Conservation (phyloP, 164 flowering plant species). For the Nymphaea thermarum region DNA sequence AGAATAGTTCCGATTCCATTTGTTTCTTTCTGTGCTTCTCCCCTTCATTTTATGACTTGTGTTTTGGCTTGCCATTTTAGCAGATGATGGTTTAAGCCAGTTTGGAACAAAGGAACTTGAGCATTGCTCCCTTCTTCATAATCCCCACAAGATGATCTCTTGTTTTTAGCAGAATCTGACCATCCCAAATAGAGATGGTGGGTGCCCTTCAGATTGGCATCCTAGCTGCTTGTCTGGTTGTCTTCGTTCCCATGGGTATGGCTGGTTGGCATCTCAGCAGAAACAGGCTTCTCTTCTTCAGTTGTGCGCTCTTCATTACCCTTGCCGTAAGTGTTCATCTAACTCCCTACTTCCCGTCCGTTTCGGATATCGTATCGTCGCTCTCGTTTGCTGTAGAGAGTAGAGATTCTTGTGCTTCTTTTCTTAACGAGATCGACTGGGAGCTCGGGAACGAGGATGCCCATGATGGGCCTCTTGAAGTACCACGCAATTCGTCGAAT, state of each 20-base stretch:
- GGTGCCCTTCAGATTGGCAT: conserved; percentile 49
- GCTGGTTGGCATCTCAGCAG: conserved; percentile 95
- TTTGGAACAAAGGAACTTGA: neutral
- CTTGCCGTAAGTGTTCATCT: conserved; percentile 87
- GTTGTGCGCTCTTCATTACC: conserved; percentile 78
- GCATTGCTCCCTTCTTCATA: neutral
- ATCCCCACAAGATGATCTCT: neutral
- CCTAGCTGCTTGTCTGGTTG: conserved; percentile 62
- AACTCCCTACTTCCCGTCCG: conserved; percentile 71
- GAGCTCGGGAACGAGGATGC: conserved; percentile 2
- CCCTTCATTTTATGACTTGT: neutral
- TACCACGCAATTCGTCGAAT: neutral
- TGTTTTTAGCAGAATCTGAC: neutral
- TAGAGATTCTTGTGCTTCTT: conserved; percentile 50
- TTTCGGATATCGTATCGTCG: conserved; percentile 27
- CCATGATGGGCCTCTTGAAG: neutral
- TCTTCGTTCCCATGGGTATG: conserved; percentile 89
- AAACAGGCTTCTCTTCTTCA: conserved; percentile 86
- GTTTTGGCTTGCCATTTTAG: neutral
- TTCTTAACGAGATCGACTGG: conserved; percentile 54
- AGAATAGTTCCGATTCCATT: neutral
- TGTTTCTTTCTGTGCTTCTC: neutral
- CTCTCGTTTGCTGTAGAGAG: conserved; percentile 22
- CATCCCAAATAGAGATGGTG: conserved; percentile 7
- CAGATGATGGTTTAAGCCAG: neutral